phyloP scores from a whole-genome alignment of 192 early-diverging fungal species.

The Rhizophagus clarus region DNA sequence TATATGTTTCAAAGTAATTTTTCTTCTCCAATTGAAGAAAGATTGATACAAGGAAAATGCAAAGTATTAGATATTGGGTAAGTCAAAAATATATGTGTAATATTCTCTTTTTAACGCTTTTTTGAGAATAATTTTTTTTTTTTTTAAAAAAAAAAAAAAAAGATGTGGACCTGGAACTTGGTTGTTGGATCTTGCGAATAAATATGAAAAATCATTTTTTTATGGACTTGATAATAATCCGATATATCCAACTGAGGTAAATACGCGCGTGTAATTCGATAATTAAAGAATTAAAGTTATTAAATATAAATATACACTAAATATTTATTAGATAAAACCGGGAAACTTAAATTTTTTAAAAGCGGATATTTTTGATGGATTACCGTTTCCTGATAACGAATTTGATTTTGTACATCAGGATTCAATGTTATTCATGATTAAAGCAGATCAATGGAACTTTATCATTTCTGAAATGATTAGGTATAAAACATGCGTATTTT shows the following conservation, averaged over 20 bases:
- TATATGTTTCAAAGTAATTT: not conserved
- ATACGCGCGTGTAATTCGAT: no score
- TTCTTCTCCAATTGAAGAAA: not conserved
- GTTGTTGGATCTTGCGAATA: not conserved
- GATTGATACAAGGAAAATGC: not conserved
- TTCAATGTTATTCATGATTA: no score
- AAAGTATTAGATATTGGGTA: constrained; percentile 6
- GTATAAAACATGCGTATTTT: no score
- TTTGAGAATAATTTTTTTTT: not conserved
- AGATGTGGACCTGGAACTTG: not conserved
- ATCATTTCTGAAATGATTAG: no score
- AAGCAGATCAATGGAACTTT: no score
- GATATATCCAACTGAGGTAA: no score
- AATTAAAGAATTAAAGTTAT: no score
- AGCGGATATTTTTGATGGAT: not conserved
- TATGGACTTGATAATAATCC: no score
- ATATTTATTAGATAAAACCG: constrained; percentile 4
- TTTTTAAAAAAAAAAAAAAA: no score
- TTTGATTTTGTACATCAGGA: no score
- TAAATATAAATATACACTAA: no score
- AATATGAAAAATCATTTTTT: not conserved
- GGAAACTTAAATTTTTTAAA: not conserved
- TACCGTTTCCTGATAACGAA: not conserved
- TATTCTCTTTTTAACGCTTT: no score
- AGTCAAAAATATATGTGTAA: not conserved